phyloP scores from a whole-genome alignment of 2,329 filamentous ascomycete genomes.

The Pestalotiopsis sp. region DNA sequence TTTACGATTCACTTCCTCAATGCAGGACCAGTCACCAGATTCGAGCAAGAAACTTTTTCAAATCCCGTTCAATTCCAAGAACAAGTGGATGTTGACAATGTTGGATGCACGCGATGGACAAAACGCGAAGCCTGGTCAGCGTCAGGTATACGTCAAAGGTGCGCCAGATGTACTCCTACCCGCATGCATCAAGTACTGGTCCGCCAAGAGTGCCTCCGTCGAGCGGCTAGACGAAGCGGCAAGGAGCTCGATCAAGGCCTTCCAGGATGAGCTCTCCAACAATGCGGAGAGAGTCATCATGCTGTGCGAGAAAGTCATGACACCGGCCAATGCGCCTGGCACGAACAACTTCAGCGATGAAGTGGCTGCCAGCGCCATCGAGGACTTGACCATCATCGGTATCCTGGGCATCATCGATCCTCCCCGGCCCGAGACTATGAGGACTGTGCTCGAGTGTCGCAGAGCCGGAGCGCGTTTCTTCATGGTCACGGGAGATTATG shows the following conservation, averaged over 20 bases:
- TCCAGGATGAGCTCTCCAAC: conserved; percentile 43
- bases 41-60: conserved; percentile 34
- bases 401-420: conserved; percentile 74
- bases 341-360: conserved; percentile 33
- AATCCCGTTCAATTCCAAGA: conserved; percentile 54
- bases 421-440: conserved; percentile 67
- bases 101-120: conserved; percentile 44
- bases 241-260: conserved; percentile 34
- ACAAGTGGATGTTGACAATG: conserved; percentile 51
- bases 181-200: conserved; percentile 39
- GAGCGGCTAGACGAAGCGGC: conserved; percentile 37
- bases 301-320: conserved; percentile 40
- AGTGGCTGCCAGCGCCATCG: conserved; percentile 55
- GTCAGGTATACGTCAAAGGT: conserved; percentile 54
- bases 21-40: conserved; percentile 19
- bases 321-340: conserved; percentile 19
- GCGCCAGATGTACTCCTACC: conserved; percentile 54
- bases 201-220: conserved; percentile 31
- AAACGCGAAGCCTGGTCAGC: conserved; percentile 52
- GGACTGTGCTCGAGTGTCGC: conserved; percentile 61
- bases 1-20: conserved; percentile 39
- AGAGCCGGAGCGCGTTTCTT: conserved; percentile 74
- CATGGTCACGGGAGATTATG: conserved; percentile 82
- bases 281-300: conserved; percentile 48
- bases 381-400: conserved; percentile 67